Evolutionary conservation across 768 basidiomycete genomes (phyloP), one percentile per base, ranked within the genome.

Genomic region (Pisolithus microcarpus): DNA sequence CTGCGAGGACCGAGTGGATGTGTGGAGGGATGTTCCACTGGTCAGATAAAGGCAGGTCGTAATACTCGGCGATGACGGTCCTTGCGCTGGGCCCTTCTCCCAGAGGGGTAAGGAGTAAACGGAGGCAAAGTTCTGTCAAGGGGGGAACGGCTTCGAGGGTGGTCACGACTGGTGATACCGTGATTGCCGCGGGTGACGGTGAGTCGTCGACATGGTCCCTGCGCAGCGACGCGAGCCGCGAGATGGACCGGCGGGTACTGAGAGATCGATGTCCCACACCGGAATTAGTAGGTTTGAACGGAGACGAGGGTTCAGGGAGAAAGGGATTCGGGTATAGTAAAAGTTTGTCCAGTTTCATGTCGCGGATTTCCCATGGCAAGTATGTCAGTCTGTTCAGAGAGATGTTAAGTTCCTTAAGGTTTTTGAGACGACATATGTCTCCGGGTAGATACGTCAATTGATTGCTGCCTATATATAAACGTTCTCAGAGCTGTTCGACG

Each of bases 331-430:
- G 81, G 37, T 77, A 62, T 3, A 87, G 59, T 18, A 60, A 55
- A 5, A 87, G 66, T 8, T 61, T 69, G 18, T 60, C 60, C 1
- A 87, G 69, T n/a, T 62, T 70, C 77, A 86, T 80, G 28, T 66
- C 60, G n/a, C 75, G 63, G 61, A 88, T 75, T 60, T 88, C 85
- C 7, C 81, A 75, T 13, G 87, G 87, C 0, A 89, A 64, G 62
- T 76, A 84, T 49, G 62, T 58, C 2, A 88, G 65, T 30, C 66
- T 63, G 62, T 89, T 89, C 48, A 74, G 71, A 0, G 82, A 72
- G 4, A 89, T 58, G 52, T 86, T 84, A 7, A 89, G 71, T 40
- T 81, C 76, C 45, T 70, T 70, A 2, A 89, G 73, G 45, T 76
- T 75, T 8, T 60, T 68, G 16, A 88, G 70, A 6, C 68, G 68